Evolutionary conservation across 257 asterid genomes (phyloP), one percentile per base, ranked within the genome.

Genomic region (Catharanthus roseus): DNA sequence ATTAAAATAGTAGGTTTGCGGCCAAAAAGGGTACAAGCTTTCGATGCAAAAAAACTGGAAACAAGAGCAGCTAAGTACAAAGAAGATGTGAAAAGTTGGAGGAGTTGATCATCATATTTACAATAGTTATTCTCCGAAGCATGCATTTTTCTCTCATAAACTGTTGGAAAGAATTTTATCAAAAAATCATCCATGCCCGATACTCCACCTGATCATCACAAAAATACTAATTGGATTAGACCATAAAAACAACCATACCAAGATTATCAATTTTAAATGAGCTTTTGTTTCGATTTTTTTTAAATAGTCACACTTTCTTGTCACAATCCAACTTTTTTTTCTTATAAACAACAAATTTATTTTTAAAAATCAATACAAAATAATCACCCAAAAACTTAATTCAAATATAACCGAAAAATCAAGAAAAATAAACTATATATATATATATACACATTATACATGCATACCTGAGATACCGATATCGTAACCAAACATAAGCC

Each of bases 51-150:
- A 55, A 89, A 89, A 75, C 98, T 92, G 4, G 96, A 75, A 0
- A 87, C 76, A 0, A 92, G 86, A 0, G 96, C 96, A 1, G 96
- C 93, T 12, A 90, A 63, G 50, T 88, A 92, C 72, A 92, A 26
- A 0, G 97, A 92, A 0, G 97, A 92, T 0, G 97, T 92, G 82
- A 92, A 92, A 5, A 92, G 90, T 69, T 92, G 97, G 38, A 92
- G 88, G 68, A 82, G 1, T 53, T 88, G 92, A 74, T 92, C 92
- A 6, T 92, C 93, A 15, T 88, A 92, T 75, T 86, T 92, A 71
- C 97, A 92, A 69, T 89, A 92, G 54, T 92, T 92, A 77, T 85
- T 80, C 72, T 87, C 93, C 0, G 29, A 26, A 0, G 82, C 96
- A 15, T 34, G 75, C 28, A 71, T 0, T 53, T 81, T 89, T 29